Conservation (phyloP, 768 basidiomycete species). For the Lactifluus subvellereus region DNA sequence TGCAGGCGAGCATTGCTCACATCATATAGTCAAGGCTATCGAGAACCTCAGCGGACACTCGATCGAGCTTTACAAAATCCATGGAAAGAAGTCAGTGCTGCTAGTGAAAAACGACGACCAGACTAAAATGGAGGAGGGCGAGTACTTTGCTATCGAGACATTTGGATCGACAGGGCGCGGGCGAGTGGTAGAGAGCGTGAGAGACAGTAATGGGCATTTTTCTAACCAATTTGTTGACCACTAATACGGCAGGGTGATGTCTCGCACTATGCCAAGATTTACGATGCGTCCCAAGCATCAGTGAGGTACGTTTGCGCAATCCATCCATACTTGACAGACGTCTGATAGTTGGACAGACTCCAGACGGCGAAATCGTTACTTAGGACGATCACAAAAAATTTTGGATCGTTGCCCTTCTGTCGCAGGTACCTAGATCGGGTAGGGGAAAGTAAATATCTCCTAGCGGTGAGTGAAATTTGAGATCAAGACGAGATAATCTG, state of each 20-base stretch:
- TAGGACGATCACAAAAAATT: conserved; percentile 83
- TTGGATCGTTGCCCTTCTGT: conserved; percentile 94
- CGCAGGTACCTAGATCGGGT: conserved; percentile 88
- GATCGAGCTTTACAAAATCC: conserved; percentile 85
- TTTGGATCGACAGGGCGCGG: conserved; percentile 97
- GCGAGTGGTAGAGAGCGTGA: conserved; percentile 73
- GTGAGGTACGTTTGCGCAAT: conserved; percentile 47
- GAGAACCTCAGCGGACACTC: conserved; percentile 92
- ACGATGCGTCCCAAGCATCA: conserved; percentile 64
- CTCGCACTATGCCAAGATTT: conserved; percentile 83
- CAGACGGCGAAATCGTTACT: conserved; percentile 82
- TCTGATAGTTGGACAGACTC: conserved; percentile 41
- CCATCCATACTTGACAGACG: background rate
- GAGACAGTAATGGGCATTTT: conserved; percentile 21
- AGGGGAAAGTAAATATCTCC: conserved; percentile 89
- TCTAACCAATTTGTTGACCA: background rate
- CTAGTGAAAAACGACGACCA: conserved; percentile 86
- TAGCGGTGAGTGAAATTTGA: conserved; percentile 55
- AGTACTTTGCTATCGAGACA: conserved; percentile 98
- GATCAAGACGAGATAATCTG: background rate
- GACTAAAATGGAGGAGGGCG: conserved; percentile 98
- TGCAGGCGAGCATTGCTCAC: conserved; percentile 17
- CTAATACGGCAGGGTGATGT: conserved; percentile 63
- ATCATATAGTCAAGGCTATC: conserved; percentile 76
- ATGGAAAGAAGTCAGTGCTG: conserved; percentile 87